Evolutionary conservation across 2,329 filamentous ascomycete species (phyloP).

Genomic region (Sporothrix protearum): DNA sequence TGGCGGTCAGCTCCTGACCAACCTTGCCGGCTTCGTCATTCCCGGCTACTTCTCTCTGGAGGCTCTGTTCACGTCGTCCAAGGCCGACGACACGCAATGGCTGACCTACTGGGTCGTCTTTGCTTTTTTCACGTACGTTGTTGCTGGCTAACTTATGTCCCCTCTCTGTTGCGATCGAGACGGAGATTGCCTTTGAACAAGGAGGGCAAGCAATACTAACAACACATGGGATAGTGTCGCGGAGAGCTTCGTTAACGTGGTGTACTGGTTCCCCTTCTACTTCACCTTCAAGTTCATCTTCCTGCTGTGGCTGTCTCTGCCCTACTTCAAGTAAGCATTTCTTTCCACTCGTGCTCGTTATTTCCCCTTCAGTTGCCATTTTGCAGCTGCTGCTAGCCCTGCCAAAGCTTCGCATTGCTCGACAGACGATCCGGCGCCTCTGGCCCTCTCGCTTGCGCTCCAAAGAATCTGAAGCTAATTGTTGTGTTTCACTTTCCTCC

Average conservation of each 20-base stretch:
- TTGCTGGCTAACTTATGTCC: not conserved
- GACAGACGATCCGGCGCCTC: not conserved
- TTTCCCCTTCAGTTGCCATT: not conserved
- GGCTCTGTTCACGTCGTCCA: constrained; percentile 68
- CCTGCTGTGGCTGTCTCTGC: constrained; percentile 95
- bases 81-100: constrained; percentile 79
- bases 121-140: constrained; percentile 66
- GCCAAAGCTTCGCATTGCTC: constrained; percentile 9
- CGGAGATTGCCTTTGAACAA: not conserved
- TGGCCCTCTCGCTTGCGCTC: not conserved
- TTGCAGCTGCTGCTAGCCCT: not conserved
- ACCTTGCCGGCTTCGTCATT: constrained; percentile 77
- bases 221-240: constrained; percentile 51
- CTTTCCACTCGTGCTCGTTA: not conserved
- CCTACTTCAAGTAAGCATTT: constrained; percentile 75
- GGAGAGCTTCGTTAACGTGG: constrained; percentile 77
- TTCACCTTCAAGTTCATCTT: constrained; percentile 99
- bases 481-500: constrained; percentile 13
- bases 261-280: constrained; percentile 98
- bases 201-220: constrained; percentile 21
- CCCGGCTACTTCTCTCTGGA: constrained; percentile 80
- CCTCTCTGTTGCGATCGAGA: not conserved
- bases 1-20: constrained; percentile 81
- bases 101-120: constrained; percentile 85
- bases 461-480: constrained; percentile 27